phyloP scores from a whole-genome alignment of 345 rosid species.

The Melaleuca quinquenervia region DNA sequence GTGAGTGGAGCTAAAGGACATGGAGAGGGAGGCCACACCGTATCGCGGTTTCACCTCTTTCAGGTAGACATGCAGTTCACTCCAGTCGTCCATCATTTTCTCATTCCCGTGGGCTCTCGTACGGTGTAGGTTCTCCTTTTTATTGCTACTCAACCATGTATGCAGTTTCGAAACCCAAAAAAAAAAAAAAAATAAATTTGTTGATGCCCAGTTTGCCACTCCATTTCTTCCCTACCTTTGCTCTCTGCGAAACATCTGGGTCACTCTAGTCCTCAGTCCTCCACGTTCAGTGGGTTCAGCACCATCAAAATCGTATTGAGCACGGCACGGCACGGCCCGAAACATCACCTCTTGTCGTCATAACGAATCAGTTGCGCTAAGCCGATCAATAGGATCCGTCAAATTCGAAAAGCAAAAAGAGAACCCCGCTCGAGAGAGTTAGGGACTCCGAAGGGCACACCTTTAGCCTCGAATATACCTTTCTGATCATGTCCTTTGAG shows the following conservation, averaged over 20 bases:
- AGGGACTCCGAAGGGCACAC: background rate
- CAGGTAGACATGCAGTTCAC: background rate
- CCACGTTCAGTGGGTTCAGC: background rate
- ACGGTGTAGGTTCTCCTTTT: background rate
- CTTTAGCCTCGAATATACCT: background rate
- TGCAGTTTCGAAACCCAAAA: background rate
- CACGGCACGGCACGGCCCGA: background rate
- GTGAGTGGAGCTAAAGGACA: background rate
- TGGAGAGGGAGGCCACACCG: background rate
- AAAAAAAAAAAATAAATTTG: no score
- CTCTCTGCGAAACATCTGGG: background rate
- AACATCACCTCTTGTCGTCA: background rate
- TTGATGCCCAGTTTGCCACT: background rate
- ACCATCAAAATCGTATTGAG: background rate
- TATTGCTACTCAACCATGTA: background rate
- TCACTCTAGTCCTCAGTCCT: background rate
- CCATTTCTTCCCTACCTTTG: background rate
- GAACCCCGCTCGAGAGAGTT: background rate
- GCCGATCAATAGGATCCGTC: background rate
- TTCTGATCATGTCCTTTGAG: background rate
- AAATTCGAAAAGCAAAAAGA: background rate
- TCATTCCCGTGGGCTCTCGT: background rate
- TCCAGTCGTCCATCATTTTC: background rate
- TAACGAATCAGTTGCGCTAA: background rate
- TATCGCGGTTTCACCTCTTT: background rate